Conservation (phyloP, 1,139 yeast species). For the Scheffersomyces cryptocercus region DNA sequence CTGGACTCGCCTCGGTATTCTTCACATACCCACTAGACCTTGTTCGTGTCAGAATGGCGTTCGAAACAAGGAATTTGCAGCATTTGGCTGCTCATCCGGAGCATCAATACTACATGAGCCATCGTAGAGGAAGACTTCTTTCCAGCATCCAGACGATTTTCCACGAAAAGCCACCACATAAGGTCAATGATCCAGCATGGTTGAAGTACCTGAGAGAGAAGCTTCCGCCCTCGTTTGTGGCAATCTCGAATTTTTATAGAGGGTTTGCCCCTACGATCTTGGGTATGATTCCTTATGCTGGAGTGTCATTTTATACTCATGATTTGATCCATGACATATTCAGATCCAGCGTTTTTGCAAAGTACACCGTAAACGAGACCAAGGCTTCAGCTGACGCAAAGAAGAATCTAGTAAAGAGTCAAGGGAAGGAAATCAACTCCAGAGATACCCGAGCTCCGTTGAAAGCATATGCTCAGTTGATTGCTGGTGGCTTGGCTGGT, state of each 20-base stretch:
- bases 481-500: slow-evolving; percentile 96
- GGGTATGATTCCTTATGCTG: slow-evolving; percentile 98
- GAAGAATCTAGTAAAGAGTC: slow-evolving; percentile 20
- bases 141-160: slow-evolving; percentile 59
- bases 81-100: slow-evolving; percentile 21
- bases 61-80: slow-evolving; percentile 60
- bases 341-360: slow-evolving; percentile 54
- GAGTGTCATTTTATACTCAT: slow-evolving; percentile 93
- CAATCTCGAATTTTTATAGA: slow-evolving; percentile 76
- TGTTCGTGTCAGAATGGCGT: slow-evolving; percentile 88
- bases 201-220: slow-evolving; percentile 32
- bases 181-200: slow-evolving; percentile 39
- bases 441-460: slow-evolving; percentile 66
- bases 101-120: slow-evolving; percentile 17
- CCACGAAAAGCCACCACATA: slow-evolving; percentile 57
- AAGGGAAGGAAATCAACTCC: slow-evolving; percentile 30
- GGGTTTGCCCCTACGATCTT: slow-evolving; percentile 93
- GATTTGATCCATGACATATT: slow-evolving; percentile 87
- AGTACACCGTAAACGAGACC: slow-evolving; percentile 53
- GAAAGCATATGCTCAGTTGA: slow-evolving; percentile 85
- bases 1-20: slow-evolving; percentile 85
- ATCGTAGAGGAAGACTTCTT: slow-evolving; percentile 51
- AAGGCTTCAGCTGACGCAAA: slow-evolving; percentile 5
- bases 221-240: slow-evolving; percentile 37
- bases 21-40: slow-evolving; percentile 92